Conservation (phyloP, 306 rosid species). For the Cicer chorassanicum region DNA sequence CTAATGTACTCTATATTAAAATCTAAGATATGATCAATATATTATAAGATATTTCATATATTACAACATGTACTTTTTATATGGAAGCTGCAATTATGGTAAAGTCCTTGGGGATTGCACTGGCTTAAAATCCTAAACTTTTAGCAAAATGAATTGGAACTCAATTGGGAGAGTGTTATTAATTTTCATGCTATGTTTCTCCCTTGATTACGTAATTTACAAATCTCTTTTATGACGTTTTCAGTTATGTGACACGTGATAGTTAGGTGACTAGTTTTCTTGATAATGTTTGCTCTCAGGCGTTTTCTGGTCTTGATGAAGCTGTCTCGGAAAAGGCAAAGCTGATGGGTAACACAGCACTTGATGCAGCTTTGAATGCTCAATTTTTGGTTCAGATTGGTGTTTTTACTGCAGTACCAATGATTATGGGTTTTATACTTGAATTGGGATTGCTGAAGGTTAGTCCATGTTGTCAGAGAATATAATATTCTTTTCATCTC, state of each 20-base stretch:
- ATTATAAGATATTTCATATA: no score
- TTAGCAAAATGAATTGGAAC: conserved; percentile 28
- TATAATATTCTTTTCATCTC: not conserved
- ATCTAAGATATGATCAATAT: not conserved
- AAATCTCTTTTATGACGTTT: not conserved
- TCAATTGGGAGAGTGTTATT: conserved; percentile 9
- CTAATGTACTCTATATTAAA: not conserved
- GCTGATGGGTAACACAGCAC: conserved; percentile 75
- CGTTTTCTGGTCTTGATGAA: conserved; percentile 87
- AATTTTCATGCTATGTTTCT: not conserved
- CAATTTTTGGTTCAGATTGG: conserved; percentile 98
- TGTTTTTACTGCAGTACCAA: conserved; percentile 90
- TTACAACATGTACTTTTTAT: not conserved
- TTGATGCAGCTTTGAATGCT: conserved; percentile 88
- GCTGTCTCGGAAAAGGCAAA: conserved; percentile 60
- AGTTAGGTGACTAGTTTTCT: not conserved
- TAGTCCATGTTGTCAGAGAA: conserved; percentile 36
- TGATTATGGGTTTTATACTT: conserved; percentile 94
- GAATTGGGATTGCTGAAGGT: conserved; percentile 94
- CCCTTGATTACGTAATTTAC: conserved; percentile 15
- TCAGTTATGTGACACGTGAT: conserved; percentile 4
- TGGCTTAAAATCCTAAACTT: conserved; percentile 9
- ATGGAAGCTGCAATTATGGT: not conserved
- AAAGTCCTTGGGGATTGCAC: not conserved
- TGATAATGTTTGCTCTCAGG: conserved; percentile 61